Evolutionary conservation across 2,329 filamentous ascomycete genomes (phyloP).

Genomic region (Moelleriella libera): DNA sequence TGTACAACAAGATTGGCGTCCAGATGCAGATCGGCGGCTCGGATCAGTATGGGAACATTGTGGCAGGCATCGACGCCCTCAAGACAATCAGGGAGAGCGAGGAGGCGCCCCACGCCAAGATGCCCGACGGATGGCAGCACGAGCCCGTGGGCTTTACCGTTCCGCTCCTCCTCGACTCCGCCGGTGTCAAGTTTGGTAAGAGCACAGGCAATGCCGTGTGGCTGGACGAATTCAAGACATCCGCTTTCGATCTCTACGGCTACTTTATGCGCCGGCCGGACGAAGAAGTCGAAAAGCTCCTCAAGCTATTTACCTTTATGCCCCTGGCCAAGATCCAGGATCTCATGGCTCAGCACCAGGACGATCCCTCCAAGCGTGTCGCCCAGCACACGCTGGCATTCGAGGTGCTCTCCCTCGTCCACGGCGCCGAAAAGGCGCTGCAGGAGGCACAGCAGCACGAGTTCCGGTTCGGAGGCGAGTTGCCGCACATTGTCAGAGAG

Average conservation of each 20-base stretch:
- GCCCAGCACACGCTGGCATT: constrained; percentile 75
- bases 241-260: constrained; percentile 73
- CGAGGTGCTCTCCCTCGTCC: constrained; percentile 69
- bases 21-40: constrained; percentile 89
- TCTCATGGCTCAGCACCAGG: constrained; percentile 53
- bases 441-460: constrained; percentile 43
- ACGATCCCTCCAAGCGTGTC: constrained; percentile 54
- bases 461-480: constrained; percentile 28
- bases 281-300: constrained; percentile 62
- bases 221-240: constrained; percentile 73
- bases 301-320: constrained; percentile 86
- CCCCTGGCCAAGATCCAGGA: constrained; percentile 52
- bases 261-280: constrained; percentile 81
- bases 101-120: constrained; percentile 24
- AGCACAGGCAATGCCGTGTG: constrained; percentile 88
- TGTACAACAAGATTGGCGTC: constrained; percentile 53
- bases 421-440: constrained; percentile 52
- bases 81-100: constrained; percentile 55
- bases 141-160: constrained; percentile 78
- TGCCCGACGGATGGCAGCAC: constrained; percentile 28
- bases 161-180: constrained; percentile 71
- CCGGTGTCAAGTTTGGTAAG: constrained; percentile 88
- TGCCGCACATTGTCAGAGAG: constrained; percentile 15
- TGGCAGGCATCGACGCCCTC: constrained; percentile 75
- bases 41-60: constrained; percentile 93